These are phyloP conservation scores for Avicennia marina DNA, from an alignment of 257 asterid genomes.

Conservation along the genomic window DNA sequence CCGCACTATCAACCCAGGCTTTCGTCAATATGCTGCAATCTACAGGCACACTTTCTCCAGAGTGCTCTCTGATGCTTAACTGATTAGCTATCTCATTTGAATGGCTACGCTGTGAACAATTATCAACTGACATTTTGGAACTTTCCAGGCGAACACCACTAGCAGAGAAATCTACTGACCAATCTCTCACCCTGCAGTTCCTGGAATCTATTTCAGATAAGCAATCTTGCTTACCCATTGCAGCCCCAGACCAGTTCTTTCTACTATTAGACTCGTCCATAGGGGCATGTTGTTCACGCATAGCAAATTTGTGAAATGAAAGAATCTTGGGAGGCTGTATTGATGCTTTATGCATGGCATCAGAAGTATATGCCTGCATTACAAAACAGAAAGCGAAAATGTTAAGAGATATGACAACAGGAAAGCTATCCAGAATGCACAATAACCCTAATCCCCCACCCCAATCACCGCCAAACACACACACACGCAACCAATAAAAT, in stretches of 20 bases:
- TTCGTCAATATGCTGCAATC: conserved; percentile 79
- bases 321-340: conserved; percentile 87
- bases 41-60: conserved; percentile 84
- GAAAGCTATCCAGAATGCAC: conserved; percentile 10
- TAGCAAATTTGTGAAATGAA: conserved; percentile 91
- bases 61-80: conserved; percentile 71
- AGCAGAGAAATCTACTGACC: conserved; percentile 98
- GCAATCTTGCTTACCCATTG: conserved; percentile 74
- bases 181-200: conserved; percentile 96
- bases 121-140: conserved; percentile 59
- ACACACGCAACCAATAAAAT: neutral
- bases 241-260: conserved; percentile 81
- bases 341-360: conserved; percentile 54
- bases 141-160: conserved; percentile 77
- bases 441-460: neutral
- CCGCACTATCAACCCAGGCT: conserved; percentile 97
- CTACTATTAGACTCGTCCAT: conserved; percentile 69
- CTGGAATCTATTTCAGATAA: conserved; percentile 94
- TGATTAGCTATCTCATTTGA: conserved; percentile 76
- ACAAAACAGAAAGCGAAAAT: conserved; percentile 7
- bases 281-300: conserved; percentile 68
- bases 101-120: conserved; percentile 61
- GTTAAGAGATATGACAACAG: conserved; percentile 20
- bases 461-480: neutral
- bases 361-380: conserved; percentile 84